A percentile compares a stretch with the other conserved stretches of the same genome.
Conservation (phyloP, 2,329 filamentous ascomycete species). For the Parastagonospora nodorum region DNA sequence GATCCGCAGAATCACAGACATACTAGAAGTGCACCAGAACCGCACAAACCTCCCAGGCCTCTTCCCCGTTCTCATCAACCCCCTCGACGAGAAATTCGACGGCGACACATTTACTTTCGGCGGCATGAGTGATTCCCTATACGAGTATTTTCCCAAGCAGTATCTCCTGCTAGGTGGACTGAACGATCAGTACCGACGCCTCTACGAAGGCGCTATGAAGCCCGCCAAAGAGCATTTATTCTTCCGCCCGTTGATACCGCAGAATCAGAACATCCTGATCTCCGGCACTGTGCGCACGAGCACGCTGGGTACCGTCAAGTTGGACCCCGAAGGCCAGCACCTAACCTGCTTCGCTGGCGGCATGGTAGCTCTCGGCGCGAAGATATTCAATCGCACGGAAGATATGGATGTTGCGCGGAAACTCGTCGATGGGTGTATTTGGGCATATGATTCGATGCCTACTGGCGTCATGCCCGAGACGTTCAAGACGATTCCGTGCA, state of each 20-base stretch:
- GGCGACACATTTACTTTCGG: conserved; percentile 56
- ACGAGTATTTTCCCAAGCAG: conserved; percentile 66
- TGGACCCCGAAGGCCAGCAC: conserved; percentile 55
- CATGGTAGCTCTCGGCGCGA: conserved; percentile 60
- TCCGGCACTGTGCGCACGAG: conserved; percentile 60
- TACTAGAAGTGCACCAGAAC: conserved; percentile 43
- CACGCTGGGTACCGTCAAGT: conserved; percentile 50
- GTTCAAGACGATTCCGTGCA: conserved; percentile 51
- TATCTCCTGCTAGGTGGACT: conserved; percentile 78
- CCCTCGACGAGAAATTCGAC: conserved; percentile 34
- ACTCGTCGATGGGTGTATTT: conserved; percentile 61
- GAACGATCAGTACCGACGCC: conserved; percentile 70
- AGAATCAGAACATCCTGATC: conserved; percentile 72
- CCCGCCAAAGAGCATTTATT: conserved; percentile 75
- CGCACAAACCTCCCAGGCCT: conserved; percentile 43
- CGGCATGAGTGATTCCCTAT: conserved; percentile 61
- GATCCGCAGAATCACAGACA: conserved; percentile 42
- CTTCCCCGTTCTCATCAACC: conserved; percentile 44
- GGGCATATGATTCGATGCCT: conserved; percentile 57
- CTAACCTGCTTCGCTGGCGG: conserved; percentile 61
- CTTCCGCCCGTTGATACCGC: conserved; percentile 74
- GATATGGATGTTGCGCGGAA: conserved; percentile 57
- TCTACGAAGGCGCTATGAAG: conserved; percentile 72
- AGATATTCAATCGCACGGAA: conserved; percentile 56
- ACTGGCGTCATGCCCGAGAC: conserved; percentile 62